Percentiles rank a stretch among this genome's conserved stretches.
These are phyloP conservation scores for Trametes cingulata DNA, from an alignment of 768 basidiomycete species.

Conservation along the genomic window DNA sequence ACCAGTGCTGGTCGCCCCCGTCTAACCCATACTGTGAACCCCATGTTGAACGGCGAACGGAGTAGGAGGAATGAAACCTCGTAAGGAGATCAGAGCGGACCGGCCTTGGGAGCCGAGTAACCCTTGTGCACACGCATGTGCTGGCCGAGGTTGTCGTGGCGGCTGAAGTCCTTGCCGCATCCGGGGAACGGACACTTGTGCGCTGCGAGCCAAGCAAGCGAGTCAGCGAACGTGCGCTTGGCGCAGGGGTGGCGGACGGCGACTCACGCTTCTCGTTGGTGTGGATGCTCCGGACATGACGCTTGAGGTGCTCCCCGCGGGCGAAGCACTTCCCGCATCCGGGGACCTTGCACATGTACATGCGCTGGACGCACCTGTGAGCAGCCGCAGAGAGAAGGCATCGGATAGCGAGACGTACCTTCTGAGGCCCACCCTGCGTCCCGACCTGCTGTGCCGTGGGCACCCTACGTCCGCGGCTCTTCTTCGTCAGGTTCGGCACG, in stretches of 20 bases:
- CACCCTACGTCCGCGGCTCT: constrained; percentile 75
- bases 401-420: constrained; percentile 17
- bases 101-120: constrained; percentile 19
- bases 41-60: neutral
- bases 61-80: neutral
- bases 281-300: constrained; percentile 86
- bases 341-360: constrained; percentile 73
- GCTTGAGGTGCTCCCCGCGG: constrained; percentile 86
- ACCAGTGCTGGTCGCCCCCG: neutral
- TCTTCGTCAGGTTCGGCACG: constrained; percentile 78
- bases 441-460: constrained; percentile 48
- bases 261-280: constrained; percentile 89
- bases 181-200: constrained; percentile 78
- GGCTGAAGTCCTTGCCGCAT: constrained; percentile 82
- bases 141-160: constrained; percentile 87
- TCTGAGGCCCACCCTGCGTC: constrained; percentile 29
- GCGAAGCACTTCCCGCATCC: constrained; percentile 90
- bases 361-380: constrained; percentile 23
- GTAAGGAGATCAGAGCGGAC: constrained; percentile 20
- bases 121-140: constrained; percentile 79
- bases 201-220: constrained; percentile 46
- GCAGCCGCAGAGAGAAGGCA: neutral
- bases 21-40: constrained; percentile 7
- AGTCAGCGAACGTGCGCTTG: constrained; percentile 15
- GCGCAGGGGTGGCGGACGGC: constrained; percentile 11